Evolutionary conservation across 345 rosid genomes (phyloP).

Genomic region (Turnera subulata): DNA sequence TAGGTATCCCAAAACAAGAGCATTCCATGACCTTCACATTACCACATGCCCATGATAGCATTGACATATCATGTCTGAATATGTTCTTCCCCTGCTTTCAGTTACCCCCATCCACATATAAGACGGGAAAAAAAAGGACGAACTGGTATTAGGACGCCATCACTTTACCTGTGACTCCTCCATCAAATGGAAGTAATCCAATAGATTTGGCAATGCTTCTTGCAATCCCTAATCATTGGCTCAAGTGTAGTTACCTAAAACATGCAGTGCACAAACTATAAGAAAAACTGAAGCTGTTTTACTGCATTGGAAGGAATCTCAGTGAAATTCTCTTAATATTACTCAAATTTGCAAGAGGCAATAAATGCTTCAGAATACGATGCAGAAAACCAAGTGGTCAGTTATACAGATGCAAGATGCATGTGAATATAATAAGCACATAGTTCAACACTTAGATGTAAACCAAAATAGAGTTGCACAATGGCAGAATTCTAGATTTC

Average conservation of each 20-base stretch:
- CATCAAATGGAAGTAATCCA: conserved; percentile 94
- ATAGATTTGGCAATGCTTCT: conserved; percentile 89
- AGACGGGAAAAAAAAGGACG: background rate
- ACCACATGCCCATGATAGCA: too few species aligned
- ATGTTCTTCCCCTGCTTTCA: background rate
- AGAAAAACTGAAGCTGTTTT: too few species aligned
- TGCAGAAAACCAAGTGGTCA: background rate
- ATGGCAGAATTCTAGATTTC: too few species aligned
- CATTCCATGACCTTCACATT: too few species aligned
- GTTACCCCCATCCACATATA: background rate
- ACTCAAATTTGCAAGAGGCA: background rate
- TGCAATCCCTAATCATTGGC: conserved; percentile 87
- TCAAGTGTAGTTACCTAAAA: conserved; percentile 74
- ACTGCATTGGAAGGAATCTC: too few species aligned
- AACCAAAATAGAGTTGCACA: too few species aligned
- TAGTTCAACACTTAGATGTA: too few species aligned
- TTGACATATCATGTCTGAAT: conserved; percentile 48
- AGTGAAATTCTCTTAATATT: background rate
- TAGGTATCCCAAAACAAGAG: too few species aligned
- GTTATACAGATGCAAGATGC: too few species aligned
- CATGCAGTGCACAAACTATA: conserved; percentile 3
- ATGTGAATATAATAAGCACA: too few species aligned
- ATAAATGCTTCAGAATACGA: background rate
- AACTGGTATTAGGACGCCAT: background rate
- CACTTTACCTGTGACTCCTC: conserved; percentile 83